These are phyloP conservation scores for Clarireedia homoeocarpa DNA, from an alignment of 2,329 filamentous ascomycete species.

Conservation along the genomic window DNA sequence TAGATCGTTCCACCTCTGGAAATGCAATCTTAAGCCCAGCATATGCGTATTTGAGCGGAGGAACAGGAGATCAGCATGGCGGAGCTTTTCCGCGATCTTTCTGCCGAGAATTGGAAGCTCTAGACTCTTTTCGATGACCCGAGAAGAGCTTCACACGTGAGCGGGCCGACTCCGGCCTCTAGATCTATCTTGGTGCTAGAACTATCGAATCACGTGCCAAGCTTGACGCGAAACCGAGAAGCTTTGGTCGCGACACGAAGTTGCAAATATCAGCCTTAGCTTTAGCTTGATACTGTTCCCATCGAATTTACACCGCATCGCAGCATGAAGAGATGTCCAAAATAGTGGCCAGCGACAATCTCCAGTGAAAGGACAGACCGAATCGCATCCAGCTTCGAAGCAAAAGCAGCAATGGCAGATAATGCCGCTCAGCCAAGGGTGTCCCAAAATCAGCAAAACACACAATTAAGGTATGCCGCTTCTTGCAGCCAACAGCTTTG, in stretches of 20 bases:
- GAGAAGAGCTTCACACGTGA: not conserved
- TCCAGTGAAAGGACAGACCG: no score
- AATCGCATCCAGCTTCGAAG: no score
- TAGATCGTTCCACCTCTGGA: no score
- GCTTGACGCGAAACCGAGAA: not conserved
- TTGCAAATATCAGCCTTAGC: no score
- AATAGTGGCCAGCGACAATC: no score
- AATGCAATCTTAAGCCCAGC: no score
- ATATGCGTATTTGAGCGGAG: no score
- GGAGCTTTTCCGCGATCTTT: no score
- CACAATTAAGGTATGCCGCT: conserved; percentile 23
- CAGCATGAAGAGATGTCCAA: no score
- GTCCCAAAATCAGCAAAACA: conserved; percentile 20
- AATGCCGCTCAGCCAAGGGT: conserved; percentile 21
- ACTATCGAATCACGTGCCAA: not conserved
- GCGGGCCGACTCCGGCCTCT: not conserved
- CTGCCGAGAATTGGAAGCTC: not conserved
- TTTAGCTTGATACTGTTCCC: not conserved
- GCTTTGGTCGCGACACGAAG: no score
- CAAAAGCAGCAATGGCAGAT: conserved; percentile 16
- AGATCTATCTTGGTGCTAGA: not conserved
- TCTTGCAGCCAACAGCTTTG: not conserved
- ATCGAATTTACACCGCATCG: no score
- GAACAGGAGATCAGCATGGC: no score
- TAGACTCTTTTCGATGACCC: not conserved